These are phyloP conservation scores for Penicillium paxilli DNA, from an alignment of 495 filamentous ascomycete species.

Conservation along the genomic window DNA sequence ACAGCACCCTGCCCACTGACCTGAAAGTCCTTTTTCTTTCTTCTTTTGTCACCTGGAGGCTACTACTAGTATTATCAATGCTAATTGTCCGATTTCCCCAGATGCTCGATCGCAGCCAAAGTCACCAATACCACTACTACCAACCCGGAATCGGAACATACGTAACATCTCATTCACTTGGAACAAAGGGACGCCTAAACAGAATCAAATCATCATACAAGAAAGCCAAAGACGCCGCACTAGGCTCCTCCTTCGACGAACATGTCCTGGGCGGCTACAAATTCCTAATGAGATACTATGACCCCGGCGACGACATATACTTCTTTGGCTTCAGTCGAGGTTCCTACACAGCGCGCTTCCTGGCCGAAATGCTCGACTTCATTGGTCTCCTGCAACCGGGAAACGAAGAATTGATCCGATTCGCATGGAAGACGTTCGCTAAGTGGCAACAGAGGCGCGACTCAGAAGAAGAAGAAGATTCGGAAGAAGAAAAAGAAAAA, in stretches of 20 bases:
- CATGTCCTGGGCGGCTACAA: conserved; percentile 82
- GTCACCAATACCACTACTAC: conserved; percentile 40
- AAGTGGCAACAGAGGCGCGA: conserved; percentile 73
- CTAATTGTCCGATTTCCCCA: no score
- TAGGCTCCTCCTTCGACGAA: conserved; percentile 78
- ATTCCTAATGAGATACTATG: conserved; percentile 84
- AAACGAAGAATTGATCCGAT: conserved; percentile 82
- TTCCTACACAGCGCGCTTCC: conserved; percentile 78
- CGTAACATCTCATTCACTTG: conserved; percentile 62
- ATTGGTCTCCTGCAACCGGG: conserved; percentile 73
- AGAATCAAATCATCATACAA: conserved; percentile 70
- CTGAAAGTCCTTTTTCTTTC: no score
- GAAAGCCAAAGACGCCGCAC: conserved; percentile 78
- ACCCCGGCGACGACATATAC: conserved; percentile 71
- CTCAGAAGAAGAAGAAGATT: conserved; percentile 53
- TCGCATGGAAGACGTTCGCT: conserved; percentile 84
- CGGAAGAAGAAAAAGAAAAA: conserved; percentile 57
- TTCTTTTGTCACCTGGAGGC: no score
- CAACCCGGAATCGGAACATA: conserved; percentile 81
- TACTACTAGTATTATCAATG: no score
- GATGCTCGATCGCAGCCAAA: conserved; percentile 55
- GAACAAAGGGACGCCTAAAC: conserved; percentile 58
- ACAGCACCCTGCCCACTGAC: conserved; percentile 4
- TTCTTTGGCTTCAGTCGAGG: conserved; percentile 84
- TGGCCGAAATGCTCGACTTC: conserved; percentile 83